Percentiles rank a stretch among this genome's conserved stretches.
Evolutionary conservation across 2,329 filamentous ascomycete genomes (phyloP).

Genomic region (Xylaria sp.): DNA sequence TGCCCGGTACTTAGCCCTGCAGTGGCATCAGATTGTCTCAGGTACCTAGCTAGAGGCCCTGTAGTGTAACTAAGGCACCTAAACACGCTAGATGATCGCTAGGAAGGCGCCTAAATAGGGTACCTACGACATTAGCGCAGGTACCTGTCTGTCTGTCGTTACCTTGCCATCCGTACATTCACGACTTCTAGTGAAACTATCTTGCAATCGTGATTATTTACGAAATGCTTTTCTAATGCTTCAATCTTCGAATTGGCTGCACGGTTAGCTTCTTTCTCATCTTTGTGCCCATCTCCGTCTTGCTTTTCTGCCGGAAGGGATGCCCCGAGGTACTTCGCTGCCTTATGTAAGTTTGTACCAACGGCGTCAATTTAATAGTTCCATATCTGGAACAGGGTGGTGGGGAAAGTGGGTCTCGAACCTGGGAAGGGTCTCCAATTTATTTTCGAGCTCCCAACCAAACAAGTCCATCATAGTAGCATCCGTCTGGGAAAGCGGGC

Average conservation of each 20-base stretch:
- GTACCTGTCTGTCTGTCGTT: too few relatives aligned
- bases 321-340: background rate
- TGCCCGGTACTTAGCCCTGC: too few relatives aligned
- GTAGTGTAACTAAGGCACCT: too few relatives aligned
- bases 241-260: background rate
- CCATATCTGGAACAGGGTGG: slow-evolving; percentile 13
- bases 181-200: too few relatives aligned
- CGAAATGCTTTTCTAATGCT: too few relatives aligned
- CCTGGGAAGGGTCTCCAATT: slow-evolving; percentile 16
- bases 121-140: too few relatives aligned
- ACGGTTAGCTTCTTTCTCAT: background rate
- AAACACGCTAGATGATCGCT: too few relatives aligned
- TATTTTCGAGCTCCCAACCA: slow-evolving; percentile 21
- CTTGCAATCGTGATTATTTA: too few relatives aligned
- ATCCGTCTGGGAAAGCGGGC: background rate
- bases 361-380: slow-evolving; percentile 12
- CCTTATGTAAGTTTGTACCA: background rate
- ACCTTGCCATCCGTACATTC: too few relatives aligned
- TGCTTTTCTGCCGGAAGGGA: background rate
- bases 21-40: too few relatives aligned
- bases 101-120: too few relatives aligned
- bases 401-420: slow-evolving; percentile 5
- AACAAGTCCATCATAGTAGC: background rate
- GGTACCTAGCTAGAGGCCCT: too few relatives aligned
- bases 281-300: background rate